Evolutionary conservation across 305 asterid genomes (phyloP).

Genomic region (Rubia balearica): DNA sequence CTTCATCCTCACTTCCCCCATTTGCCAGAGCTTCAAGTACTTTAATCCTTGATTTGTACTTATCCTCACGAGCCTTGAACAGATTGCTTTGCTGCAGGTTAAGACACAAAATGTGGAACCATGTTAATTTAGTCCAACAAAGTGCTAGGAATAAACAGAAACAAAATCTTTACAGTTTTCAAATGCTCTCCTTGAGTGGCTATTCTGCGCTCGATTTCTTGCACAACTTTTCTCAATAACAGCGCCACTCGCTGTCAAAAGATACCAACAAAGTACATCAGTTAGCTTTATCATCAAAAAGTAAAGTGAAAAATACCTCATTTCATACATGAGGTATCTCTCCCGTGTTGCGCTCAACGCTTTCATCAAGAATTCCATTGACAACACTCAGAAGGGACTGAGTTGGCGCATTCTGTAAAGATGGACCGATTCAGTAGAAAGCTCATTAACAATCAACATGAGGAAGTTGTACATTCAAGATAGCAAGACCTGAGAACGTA

Average conservation of each 20-base stretch:
- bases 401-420: conserved; percentile 80
- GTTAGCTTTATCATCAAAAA: not conserved
- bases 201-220: conserved; percentile 91
- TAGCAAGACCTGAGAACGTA: conserved; percentile 28
- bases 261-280: conserved; percentile 4
- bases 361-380: conserved; percentile 81
- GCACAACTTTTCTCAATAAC: conserved; percentile 82
- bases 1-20: conserved; percentile 67
- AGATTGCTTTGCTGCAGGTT: conserved; percentile 74
- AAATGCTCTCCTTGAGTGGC: conserved; percentile 90
- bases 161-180: conserved; percentile 46
- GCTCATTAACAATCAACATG: not conserved
- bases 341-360: conserved; percentile 72
- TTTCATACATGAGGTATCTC: conserved; percentile 82
- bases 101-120: conserved; percentile 3
- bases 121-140: not conserved
- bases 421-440: conserved; percentile 13
- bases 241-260: conserved; percentile 71
- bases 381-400: conserved; percentile 80
- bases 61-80: conserved; percentile 89
- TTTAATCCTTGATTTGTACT: conserved; percentile 84
- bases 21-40: conserved; percentile 94
- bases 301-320: not conserved
- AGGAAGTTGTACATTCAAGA: conserved; percentile 1
- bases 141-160: not conserved